Conservation (phyloP, 1,139 yeast species). For the Geotrichum fermentans region DNA sequence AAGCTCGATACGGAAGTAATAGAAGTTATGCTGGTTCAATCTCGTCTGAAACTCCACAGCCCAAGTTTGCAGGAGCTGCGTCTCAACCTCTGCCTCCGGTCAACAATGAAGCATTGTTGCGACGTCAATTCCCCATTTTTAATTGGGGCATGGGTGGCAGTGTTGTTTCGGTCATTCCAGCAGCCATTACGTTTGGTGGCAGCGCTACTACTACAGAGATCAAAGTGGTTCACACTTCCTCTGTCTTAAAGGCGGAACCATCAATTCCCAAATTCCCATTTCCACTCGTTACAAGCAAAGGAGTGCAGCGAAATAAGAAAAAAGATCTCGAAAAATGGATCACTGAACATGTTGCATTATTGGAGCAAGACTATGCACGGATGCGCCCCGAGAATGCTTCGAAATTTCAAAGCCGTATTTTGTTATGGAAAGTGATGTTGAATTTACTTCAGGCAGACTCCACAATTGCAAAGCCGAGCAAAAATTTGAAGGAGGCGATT, state of each 20-base stretch:
- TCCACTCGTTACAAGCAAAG: constrained; percentile 45
- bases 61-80: neutral
- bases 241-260: constrained; percentile 34
- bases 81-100: constrained; percentile 20
- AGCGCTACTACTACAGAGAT: constrained; percentile 30
- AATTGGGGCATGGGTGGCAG: constrained; percentile 57
- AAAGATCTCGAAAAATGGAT: constrained; percentile 66
- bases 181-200: constrained; percentile 34
- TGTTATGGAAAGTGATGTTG: constrained; percentile 35
- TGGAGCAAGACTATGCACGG: constrained; percentile 19
- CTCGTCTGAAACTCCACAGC: neutral
- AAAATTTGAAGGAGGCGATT: constrained; percentile 12
- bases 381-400: constrained; percentile 18
- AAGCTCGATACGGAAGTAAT: neutral
- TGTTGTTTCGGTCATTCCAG: constrained; percentile 46
- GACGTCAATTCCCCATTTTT: constrained; percentile 73
- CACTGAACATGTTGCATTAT: constrained; percentile 23
- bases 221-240: constrained; percentile 30
- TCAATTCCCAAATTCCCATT: constrained; percentile 51
- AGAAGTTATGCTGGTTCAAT: neutral
- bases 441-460: constrained; percentile 30
- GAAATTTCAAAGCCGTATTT: constrained; percentile 26
- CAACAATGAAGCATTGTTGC: constrained; percentile 34
- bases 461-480: constrained; percentile 20
- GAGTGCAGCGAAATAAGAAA: constrained; percentile 47